Evolutionary conservation across 768 basidiomycete species (phyloP), one percentile per base, ranked within the genome.

Genomic region (Sarcodon sp.): DNA sequence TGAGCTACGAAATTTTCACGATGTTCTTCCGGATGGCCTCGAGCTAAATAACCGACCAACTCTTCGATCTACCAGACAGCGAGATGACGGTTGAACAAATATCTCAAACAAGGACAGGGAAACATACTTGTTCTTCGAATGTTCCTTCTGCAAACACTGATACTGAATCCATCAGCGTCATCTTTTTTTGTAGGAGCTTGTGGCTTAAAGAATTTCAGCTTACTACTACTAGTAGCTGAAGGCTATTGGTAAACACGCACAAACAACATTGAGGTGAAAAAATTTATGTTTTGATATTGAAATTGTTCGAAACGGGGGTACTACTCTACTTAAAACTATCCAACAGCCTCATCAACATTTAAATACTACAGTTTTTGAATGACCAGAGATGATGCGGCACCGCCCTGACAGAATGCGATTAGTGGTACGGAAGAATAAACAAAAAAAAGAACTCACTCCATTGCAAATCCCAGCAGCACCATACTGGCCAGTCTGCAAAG

Each of bases 401-500:
- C 91, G 58, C 91, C 90, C 88, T 91, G 58, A 43, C 39, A 33
- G 45, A 44, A 47, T 51, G 21, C 44, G 44, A 11, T 43, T 36
- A 43, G 32, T 16, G 21, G 15, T 21, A 3, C 35, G 46, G 39
- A 43, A 27, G 12, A 10, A 27, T 27, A 39, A 41, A 39, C 43
- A 32, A 8, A 45, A 8, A 16, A 39, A 50, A 50, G 10, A 7
- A 73, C 90, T 65, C 64, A 93, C 90, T 54, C 92, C 94, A 60
- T 97, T 97, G 77, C 94, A 97, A 55, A 98, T 84, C 63, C 85
- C 92, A 35, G 93, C 94, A 48, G 88, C 90, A 55, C 93, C 94
- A 58, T 94, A 96, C 68, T 98, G 74, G 36, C 93, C 93, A 3
- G 81, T 64, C 71, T 94, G 83, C 55, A 97, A 78, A 13, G 84